Evolutionary conservation across 768 basidiomycete species (phyloP), one percentile per base, ranked within the genome.

Genomic region (Filobasidium floriforme): DNA sequence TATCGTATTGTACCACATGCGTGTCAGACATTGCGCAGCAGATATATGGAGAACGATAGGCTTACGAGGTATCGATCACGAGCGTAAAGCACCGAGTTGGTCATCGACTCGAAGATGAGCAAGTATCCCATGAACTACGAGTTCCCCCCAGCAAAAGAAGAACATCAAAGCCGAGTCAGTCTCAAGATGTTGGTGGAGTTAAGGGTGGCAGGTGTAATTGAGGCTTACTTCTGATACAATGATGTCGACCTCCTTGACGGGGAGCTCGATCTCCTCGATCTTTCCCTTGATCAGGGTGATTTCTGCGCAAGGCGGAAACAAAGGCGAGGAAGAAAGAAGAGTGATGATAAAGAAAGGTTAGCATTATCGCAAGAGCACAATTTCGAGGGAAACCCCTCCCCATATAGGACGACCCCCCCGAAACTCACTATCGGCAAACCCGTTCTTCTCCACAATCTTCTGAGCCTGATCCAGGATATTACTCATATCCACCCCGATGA

Each of bases 401-500:
- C n/a, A n/a, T n/a, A n/a, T n/a, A 60, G 46, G 5, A 32, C 41
- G 44, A 18, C 32, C 12, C 46, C 49, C 12, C 14, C 46, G n/a
- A 26, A 22, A 82, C 90, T 71, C 69, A 97, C 93, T 88, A 77
- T 96, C 88, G 81, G 87, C 86, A 83, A 97, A 97, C 59, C 93
- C 93, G 72, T 99, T 99, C 18, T 90, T 89, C 72, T 92, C 88
- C 71, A 98, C 87, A 70, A 99, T 99, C 80, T 91, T 94, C 82
- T 88, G 86, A 1, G 96, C 96, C 81, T 98, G 94, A 82, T 98
- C 96, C 79, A 98, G 90, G 81, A 99, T 99, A 81, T 99, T 99
- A 66, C 92, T 96, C 96, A 99, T 99, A 82, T 99, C 96, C 80
- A 99, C 93, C 65, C 92, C 93, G 70, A 94, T 91, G 72, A 97